Evolutionary conservation across 331 rosid species (phyloP).

Genomic region (Cydonia oblonga): DNA sequence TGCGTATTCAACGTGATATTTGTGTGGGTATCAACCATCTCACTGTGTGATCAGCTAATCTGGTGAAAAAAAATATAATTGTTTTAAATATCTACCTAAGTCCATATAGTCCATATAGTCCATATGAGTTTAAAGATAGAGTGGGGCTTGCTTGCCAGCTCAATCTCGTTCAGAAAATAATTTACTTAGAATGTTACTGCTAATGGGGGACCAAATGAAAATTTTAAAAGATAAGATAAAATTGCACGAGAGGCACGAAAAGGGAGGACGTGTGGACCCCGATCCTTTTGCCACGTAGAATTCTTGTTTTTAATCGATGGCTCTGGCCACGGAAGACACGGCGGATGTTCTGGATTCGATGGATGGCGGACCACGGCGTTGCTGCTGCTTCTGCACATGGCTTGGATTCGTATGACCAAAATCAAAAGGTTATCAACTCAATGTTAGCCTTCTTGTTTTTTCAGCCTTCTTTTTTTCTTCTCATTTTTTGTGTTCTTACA

Average conservation of each 20-base stretch:
- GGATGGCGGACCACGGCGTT: conserved; percentile 35
- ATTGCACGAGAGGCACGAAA: background rate
- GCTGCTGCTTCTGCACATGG: background rate
- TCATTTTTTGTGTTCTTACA: background rate
- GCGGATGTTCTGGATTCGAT: conserved; percentile 52
- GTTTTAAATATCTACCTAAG: no score
- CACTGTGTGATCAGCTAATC: background rate
- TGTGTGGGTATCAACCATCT: background rate
- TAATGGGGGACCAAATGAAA: background rate
- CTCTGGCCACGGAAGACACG: conserved; percentile 37
- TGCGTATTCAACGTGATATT: background rate
- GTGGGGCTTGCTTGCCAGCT: background rate
- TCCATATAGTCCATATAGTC: no score
- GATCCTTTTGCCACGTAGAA: conserved; percentile 13
- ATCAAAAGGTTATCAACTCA: background rate
- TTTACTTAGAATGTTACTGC: background rate
- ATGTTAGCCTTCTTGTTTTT: background rate
- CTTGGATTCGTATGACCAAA: background rate
- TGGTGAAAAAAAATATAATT: background rate
- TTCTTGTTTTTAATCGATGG: conserved; percentile 7
- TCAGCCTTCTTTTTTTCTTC: no score
- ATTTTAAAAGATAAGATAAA: background rate
- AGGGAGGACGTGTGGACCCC: background rate
- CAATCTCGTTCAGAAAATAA: background rate
- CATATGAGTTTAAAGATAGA: background rate